phyloP scores from a whole-genome alignment of 2,329 filamentous ascomycete genomes.

The Aplosporella prunicola region DNA sequence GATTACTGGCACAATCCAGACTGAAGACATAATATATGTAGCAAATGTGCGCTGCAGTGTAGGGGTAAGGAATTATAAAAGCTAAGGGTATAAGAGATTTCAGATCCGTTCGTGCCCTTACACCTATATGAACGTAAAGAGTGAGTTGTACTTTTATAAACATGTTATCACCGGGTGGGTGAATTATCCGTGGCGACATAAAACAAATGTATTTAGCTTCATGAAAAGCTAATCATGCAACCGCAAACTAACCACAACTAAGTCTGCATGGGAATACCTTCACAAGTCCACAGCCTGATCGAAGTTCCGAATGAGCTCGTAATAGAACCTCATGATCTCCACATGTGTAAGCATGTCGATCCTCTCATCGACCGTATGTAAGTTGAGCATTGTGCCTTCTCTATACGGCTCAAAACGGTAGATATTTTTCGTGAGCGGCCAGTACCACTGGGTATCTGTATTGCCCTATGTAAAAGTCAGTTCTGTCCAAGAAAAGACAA shows the following conservation, averaged over 20 bases:
- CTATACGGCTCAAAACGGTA: conserved; percentile 43
- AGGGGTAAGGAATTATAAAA: too few relatives aligned
- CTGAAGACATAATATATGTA: too few relatives aligned
- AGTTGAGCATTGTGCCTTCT: conserved; percentile 34
- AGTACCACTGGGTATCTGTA: conserved; percentile 46
- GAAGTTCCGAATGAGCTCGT: conserved; percentile 10
- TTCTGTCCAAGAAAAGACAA: conserved; percentile 22
- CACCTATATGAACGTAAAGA: too few relatives aligned
- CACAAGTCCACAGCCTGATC: conserved; percentile 1
- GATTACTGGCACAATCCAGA: too few relatives aligned
- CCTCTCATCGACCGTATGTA: conserved; percentile 44
- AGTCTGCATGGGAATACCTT: neutral
- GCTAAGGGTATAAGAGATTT: too few relatives aligned
- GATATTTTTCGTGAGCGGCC: conserved; percentile 43
- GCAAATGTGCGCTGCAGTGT: too few relatives aligned
- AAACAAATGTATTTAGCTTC: too few relatives aligned
- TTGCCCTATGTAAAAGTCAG: conserved; percentile 34
- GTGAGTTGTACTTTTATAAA: too few relatives aligned
- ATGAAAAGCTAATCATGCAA: neutral
- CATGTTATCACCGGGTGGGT: too few relatives aligned
- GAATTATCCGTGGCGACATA: too few relatives aligned
- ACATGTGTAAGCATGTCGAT: conserved; percentile 35
- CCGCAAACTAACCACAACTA: too few relatives aligned
- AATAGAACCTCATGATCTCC: conserved; percentile 30
- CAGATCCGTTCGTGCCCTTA: too few relatives aligned